Evolutionary conservation across 257 asterid species (phyloP).

Genomic region (Henckelia pumila): DNA sequence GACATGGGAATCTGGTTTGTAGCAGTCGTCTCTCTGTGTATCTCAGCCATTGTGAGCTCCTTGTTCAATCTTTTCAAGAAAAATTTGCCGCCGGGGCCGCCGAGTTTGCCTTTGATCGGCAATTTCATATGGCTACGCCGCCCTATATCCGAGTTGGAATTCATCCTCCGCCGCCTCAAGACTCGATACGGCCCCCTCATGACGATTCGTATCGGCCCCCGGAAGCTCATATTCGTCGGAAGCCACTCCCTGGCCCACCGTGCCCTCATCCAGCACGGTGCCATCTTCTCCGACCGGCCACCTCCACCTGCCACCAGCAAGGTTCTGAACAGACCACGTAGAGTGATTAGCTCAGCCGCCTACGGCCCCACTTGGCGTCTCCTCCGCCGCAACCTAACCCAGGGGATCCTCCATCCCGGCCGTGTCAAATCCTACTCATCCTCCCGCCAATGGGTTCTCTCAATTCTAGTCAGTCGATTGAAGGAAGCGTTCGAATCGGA

Average conservation of each 20-base stretch:
- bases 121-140: background rate
- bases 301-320: background rate
- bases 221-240: too few relatives aligned
- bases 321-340: background rate
- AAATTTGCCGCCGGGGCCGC: background rate
- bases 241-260: too few relatives aligned
- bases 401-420: slow-evolving; percentile 42
- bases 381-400: slow-evolving; percentile 43
- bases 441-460: slow-evolving; percentile 41
- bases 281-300: background rate
- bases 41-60: too few relatives aligned
- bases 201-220: background rate
- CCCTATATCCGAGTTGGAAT: background rate
- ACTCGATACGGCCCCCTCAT: too few relatives aligned
- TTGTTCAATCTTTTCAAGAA: too few relatives aligned
- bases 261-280: background rate
- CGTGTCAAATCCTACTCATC: slow-evolving; percentile 39
- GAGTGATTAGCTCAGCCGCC: background rate
- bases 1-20: too few relatives aligned
- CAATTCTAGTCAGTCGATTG: slow-evolving; percentile 27
- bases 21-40: too few relatives aligned
- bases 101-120: background rate
- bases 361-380: background rate
- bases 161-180: background rate
- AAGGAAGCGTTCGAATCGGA: too few relatives aligned